Conservation (phyloP, 1,139 yeast species). For the Blastobotrys ciferrii region DNA sequence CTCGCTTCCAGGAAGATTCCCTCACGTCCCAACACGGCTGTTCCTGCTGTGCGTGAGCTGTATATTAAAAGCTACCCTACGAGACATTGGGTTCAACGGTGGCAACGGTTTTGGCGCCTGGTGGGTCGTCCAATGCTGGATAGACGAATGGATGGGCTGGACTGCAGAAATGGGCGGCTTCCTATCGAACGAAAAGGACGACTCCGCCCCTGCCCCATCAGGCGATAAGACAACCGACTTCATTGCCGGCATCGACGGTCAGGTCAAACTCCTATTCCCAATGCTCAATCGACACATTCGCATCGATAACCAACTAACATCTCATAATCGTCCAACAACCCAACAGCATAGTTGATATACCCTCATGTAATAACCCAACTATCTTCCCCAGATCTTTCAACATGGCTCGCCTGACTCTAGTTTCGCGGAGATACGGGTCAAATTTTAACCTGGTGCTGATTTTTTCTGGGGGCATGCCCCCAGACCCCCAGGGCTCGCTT, state of each 20-base stretch:
- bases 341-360: background rate
- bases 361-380: background rate
- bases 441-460: no score
- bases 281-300: conserved; percentile 6
- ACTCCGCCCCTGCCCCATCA: background rate
- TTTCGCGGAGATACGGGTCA: no score
- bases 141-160: conserved; percentile 71
- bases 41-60: conserved; percentile 56
- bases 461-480: no score
- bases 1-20: conserved; percentile 48
- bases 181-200: conserved; percentile 27
- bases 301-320: background rate
- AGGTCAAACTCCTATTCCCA: conserved; percentile 9
- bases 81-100: conserved; percentile 60
- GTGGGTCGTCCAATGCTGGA: conserved; percentile 80
- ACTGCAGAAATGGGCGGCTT: conserved; percentile 69
- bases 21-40: conserved; percentile 52
- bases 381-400: background rate
- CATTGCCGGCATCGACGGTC: conserved; percentile 10
- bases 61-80: conserved; percentile 58
- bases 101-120: conserved; percentile 69
- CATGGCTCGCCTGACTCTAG: background rate
- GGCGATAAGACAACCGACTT: conserved; percentile 1
- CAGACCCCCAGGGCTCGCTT: no score
- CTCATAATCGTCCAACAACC: background rate